A percentile compares a stretch with the other conserved stretches of the same genome.
Conservation (phyloP, 495 filamentous ascomycete genomes). For the Penicillium pulvis region DNA sequence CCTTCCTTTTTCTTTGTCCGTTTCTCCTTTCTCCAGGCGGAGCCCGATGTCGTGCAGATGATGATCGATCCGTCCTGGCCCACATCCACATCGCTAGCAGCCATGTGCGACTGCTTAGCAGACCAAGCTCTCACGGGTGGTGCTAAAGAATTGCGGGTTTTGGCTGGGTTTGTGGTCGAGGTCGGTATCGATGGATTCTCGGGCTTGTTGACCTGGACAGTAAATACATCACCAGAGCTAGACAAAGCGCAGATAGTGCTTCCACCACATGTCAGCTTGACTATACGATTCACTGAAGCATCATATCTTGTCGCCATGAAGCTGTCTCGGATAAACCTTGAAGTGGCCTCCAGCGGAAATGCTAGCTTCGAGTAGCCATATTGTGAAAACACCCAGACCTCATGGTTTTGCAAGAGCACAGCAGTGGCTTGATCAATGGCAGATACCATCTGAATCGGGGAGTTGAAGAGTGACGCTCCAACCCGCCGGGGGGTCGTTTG, state of each 20-base stretch:
- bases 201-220: conserved; percentile 67
- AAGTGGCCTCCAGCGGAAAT: conserved; percentile 75
- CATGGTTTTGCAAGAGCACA: conserved; percentile 79
- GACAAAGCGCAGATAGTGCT: conserved; percentile 89
- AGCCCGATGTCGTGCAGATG: conserved; percentile 86
- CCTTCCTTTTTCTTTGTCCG: conserved; percentile 78
- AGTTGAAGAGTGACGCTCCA: conserved; percentile 80
- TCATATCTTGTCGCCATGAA: conserved; percentile 72
- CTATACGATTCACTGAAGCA: conserved; percentile 60
- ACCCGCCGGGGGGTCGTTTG: conserved; percentile 85
- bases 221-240: conserved; percentile 81
- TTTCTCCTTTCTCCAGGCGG: conserved; percentile 85
- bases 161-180: conserved; percentile 87
- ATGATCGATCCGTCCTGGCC: conserved; percentile 95
- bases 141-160: conserved; percentile 77
- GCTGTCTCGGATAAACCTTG: conserved; percentile 65
- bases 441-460: conserved; percentile 73
- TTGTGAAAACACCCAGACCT: conserved; percentile 90
- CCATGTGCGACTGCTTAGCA: conserved; percentile 76
- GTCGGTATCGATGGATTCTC: conserved; percentile 60
- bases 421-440: conserved; percentile 91
- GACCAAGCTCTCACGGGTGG: conserved; percentile 79
- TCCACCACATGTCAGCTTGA: conserved; percentile 78
- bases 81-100: conserved; percentile 81
- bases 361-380: conserved; percentile 87